Conservation (phyloP, 2,329 filamentous ascomycete genomes). For the Magnaporthiopsis rhizophila region DNA sequence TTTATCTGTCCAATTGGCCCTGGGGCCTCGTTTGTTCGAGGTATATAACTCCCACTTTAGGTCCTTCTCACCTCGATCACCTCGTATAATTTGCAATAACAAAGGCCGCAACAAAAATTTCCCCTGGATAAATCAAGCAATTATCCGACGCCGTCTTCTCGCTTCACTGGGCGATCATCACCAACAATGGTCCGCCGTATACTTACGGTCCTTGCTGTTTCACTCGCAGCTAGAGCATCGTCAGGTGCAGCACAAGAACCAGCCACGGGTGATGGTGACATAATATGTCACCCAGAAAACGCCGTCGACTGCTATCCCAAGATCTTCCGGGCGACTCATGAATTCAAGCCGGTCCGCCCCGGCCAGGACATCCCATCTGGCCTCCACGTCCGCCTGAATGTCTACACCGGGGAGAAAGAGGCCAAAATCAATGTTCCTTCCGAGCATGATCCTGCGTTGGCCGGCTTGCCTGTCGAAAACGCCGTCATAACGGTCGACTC, state of each 20-base stretch:
- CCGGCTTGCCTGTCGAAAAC: slow-evolving; percentile 44
- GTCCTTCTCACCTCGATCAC: neutral
- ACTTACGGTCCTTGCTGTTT: neutral
- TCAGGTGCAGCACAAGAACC: neutral
- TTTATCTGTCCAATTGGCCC: neutral
- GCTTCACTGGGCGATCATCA: neutral
- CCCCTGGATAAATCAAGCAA: neutral
- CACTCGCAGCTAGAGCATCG: neutral
- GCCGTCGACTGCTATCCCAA: slow-evolving; percentile 57
- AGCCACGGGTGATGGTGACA: slow-evolving; percentile 30
- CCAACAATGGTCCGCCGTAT: neutral
- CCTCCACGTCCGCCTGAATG: slow-evolving; percentile 58
- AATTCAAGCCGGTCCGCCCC: slow-evolving; percentile 55
- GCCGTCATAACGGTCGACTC: slow-evolving; percentile 48
- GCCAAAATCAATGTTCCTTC: slow-evolving; percentile 57
- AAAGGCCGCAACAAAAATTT: neutral
- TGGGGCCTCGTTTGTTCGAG: neutral
- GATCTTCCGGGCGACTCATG: slow-evolving; percentile 53
- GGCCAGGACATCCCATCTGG: slow-evolving; percentile 59
- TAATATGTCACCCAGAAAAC: slow-evolving; percentile 58
- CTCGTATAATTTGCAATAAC: neutral
- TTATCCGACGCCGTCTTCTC: neutral
- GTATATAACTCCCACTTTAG: neutral
- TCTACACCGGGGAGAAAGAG: slow-evolving; percentile 55
- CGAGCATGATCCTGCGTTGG: slow-evolving; percentile 37